Evolutionary conservation across 108 stramenopile genomes (phyloP), one percentile per base, ranked within the genome.

Genomic region (Asterionellopsis glacialis): DNA sequence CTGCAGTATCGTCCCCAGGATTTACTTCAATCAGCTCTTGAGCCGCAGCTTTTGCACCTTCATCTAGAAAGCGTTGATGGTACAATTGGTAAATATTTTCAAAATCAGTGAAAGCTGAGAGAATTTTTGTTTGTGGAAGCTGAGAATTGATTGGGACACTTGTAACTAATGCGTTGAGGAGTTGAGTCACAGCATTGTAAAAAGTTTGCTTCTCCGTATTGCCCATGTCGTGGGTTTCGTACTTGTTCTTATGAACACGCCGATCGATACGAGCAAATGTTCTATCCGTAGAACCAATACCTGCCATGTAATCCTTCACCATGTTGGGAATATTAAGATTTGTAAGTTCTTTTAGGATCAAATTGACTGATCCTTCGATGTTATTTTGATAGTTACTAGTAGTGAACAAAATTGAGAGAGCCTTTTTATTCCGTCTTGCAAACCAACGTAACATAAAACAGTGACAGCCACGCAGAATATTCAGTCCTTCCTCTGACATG

Each of bases 371-470:
- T 5, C 7, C 7, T 33, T 33, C 33, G 7, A 33, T 33, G 7
- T 7, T 33, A 2, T 33, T 33, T 33, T 33, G 33, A 5, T 33
- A 2, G 7, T 5, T 5, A 7, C 7, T 33, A 5, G 33, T 33
- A 5, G 33, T 33, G 22, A 64, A 50, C 7, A 64, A 16, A 21
- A 64, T 43, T 13, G 25, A 45, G 15, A 65, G 2, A 11, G 59
- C 45, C 10, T 41, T 38, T 22, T 61, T 42, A 41, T 79, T 70
- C 33, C 73, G 52, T 51, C 78, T 44, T 7, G 64, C 78, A 54
- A 79, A 75, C 73, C 69, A 72, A 58, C 73, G 64, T 11, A 79
- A 58, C 0, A 79, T 48, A 21, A 48, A 48, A 48, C 47, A 19
- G 4, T 48, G 33, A 33, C 33, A 33, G 33, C 5, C 33, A 33